A percentile compares a stretch with the other conserved stretches of the same genome.
Conservation (phyloP, 495 filamentous ascomycete genomes). For the Trichodelitschia bisporula region DNA sequence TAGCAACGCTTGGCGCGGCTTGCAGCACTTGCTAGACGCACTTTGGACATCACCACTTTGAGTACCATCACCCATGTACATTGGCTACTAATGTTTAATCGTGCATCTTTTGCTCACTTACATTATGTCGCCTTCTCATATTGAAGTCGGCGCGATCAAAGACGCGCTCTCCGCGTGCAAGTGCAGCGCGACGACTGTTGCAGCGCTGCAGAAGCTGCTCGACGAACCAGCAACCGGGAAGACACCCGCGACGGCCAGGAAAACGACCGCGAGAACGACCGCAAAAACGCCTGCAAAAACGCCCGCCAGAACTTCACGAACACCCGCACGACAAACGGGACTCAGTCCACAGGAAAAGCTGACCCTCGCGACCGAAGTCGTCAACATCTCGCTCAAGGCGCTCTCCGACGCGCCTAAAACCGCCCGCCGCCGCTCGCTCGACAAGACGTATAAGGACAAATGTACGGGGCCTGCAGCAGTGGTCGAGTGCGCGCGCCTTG, state of each 20-base stretch:
- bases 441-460: neutral
- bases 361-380: constrained; percentile 7
- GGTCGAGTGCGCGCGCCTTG: neutral
- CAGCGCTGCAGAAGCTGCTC: neutral
- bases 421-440: constrained; percentile 2
- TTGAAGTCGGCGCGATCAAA: too few relatives aligned
- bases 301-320: neutral
- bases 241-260: too few relatives aligned
- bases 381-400: constrained; percentile 22
- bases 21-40: too few relatives aligned
- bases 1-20: too few relatives aligned
- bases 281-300: neutral
- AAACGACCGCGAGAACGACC: neutral
- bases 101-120: too few relatives aligned
- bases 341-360: constrained; percentile 6
- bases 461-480: neutral
- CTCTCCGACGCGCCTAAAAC: constrained; percentile 44
- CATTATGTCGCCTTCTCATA: too few relatives aligned
- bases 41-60: too few relatives aligned
- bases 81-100: too few relatives aligned
- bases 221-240: neutral
- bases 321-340: neutral
- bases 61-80: too few relatives aligned
- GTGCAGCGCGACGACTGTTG: neutral
- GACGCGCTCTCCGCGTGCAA: neutral